Percentiles rank a stretch among this genome's conserved stretches.
These are phyloP conservation scores for Hippophae rhamnoides DNA, from an alignment of 306 rosid species.

Conservation along the genomic window DNA sequence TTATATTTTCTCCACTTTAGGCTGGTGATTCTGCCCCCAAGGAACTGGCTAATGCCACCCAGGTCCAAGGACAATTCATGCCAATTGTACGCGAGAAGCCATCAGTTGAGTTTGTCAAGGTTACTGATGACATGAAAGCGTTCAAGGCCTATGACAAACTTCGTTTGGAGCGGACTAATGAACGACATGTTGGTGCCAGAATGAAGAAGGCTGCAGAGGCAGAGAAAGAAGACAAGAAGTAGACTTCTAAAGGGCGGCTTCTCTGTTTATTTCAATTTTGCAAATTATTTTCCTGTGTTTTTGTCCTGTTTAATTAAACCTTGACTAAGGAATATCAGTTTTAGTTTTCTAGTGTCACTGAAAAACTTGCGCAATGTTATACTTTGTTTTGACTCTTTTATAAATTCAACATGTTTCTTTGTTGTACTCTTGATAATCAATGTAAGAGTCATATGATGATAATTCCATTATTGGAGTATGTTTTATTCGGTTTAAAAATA, in stretches of 20 bases:
- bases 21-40: constrained; percentile 49
- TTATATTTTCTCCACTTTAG: neutral
- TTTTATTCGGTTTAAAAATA: too few relatives aligned
- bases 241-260: neutral
- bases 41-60: constrained; percentile 56
- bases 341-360: too few relatives aligned
- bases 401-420: too few relatives aligned
- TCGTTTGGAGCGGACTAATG: constrained; percentile 39
- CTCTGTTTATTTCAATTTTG: neutral
- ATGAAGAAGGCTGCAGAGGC: constrained; percentile 58
- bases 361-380: too few relatives aligned
- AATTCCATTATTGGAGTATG: too few relatives aligned
- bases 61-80: constrained; percentile 43
- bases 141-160: constrained; percentile 52
- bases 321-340: too few relatives aligned
- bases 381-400: too few relatives aligned
- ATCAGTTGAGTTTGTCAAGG: constrained; percentile 43
- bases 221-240: constrained; percentile 58
- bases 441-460: too few relatives aligned
- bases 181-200: constrained; percentile 45
- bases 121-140: constrained; percentile 44
- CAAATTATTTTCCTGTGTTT: neutral
- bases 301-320: neutral
- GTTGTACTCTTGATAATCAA: too few relatives aligned
- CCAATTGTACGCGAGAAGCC: constrained; percentile 48